Evolutionary conservation across 768 basidiomycete genomes (phyloP), one percentile per base, ranked within the genome.

Genomic region (Calocera viscosa): DNA sequence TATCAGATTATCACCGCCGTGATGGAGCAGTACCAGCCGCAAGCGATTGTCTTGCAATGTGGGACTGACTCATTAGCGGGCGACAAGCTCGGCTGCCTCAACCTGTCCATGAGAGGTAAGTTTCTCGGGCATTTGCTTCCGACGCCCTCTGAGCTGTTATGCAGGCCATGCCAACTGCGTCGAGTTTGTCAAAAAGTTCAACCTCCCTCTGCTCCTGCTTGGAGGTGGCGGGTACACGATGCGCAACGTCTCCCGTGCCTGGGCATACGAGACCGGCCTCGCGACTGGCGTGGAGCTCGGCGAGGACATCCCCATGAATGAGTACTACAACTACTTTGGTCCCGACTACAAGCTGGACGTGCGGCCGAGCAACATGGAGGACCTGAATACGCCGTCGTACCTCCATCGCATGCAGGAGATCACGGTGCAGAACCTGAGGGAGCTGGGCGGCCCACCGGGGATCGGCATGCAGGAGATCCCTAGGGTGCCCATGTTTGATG

Each of bases 191-290:
- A 96, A 98, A 75, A 92, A 91, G 0, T 96, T 98, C 78, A 89
- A 91, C 74, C 88, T 91, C 63, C 96, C 96, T 1, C 76, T 98
- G n/a, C 79, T 99, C 12, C 81, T 99, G 22, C 85, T 99, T 28
- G 96, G 96, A 16, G 96, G 96, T 30, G 96, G 96, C 11, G 96
- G 96, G 0, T 99, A 99, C 76, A 99, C 96, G 2, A 95, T 99
- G 85, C 89, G 94, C 49, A 95, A 95, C 69, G 95, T 97, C 68
- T 94, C 92, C 69, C 84, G 96, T 47, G 88, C 90, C 14, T 99
- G 96, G 96, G 95, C 96, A 24, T 99, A 86, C 72, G 96, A 99
- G 78, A 99, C 96, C 1, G 96, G 96, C 26, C 77, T 99, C 47
- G 96, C 96, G n/a, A 94, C 95, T 26, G 96, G 96, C 12, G 90